A percentile compares a stretch with the other conserved stretches of the same genome.
phyloP scores from a whole-genome alignment of 2,329 filamentous ascomycete species.

The Thielaviopsis populi region DNA sequence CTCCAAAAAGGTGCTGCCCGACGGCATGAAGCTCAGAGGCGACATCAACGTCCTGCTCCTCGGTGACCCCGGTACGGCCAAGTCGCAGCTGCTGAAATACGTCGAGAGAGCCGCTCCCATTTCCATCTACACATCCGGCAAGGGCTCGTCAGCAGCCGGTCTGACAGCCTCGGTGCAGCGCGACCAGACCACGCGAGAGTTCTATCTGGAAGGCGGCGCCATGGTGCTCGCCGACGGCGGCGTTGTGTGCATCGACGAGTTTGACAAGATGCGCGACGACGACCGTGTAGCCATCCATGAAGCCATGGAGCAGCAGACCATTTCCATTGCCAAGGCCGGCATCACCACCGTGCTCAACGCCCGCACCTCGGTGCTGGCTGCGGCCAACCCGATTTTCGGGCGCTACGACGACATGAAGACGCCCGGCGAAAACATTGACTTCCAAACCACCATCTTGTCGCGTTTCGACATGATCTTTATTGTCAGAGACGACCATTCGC shows the following conservation, averaged over 20 bases:
- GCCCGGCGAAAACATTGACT: conserved; percentile 96
- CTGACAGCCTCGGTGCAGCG: conserved; percentile 92
- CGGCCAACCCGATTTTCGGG: conserved; percentile 93
- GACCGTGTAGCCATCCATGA: conserved; percentile 97
- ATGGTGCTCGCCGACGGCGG: conserved; percentile 97
- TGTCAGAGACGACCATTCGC: conserved; percentile 85
- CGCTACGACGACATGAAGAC: conserved; percentile 97
- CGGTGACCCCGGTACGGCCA: conserved; percentile 94
- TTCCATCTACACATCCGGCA: conserved; percentile 96
- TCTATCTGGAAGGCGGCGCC: conserved; percentile 93
- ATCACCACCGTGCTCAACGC: conserved; percentile 98
- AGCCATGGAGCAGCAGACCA: conserved; percentile 99
- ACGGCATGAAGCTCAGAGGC: conserved; percentile 93
- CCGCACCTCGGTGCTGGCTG: conserved; percentile 83
- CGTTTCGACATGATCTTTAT: conserved; percentile 99
- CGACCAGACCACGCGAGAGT: conserved; percentile 81
- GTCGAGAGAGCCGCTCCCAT: conserved; percentile 94
- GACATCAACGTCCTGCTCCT: conserved; percentile 96
- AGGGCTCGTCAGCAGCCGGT: conserved; percentile 94
- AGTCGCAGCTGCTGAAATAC: conserved; percentile 93
- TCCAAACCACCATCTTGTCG: conserved; percentile 94
- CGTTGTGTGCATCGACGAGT: conserved; percentile 97
- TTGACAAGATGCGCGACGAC: conserved; percentile 99
- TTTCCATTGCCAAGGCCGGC: conserved; percentile 95
- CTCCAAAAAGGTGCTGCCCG: conserved; percentile 92